A percentile compares a stretch with the other conserved stretches of the same genome.
Conservation (phyloP, 2,329 filamentous ascomycete species). For the Clonostachys rosea region DNA sequence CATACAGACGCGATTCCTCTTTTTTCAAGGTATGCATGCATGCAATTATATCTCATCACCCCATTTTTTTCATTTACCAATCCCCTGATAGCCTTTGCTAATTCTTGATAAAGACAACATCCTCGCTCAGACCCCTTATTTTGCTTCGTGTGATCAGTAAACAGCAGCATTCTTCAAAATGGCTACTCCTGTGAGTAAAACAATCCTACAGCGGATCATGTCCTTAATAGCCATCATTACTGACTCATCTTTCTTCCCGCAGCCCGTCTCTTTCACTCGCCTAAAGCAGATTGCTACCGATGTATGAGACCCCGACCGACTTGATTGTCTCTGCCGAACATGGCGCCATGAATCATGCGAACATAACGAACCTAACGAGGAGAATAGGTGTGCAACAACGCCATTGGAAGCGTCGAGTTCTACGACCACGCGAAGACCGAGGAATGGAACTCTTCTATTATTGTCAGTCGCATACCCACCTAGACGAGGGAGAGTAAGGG, state of each 20-base stretch:
- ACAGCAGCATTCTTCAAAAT: conserved; percentile 16
- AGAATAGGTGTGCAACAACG: conserved; percentile 72
- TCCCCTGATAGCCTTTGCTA: too few relatives aligned
- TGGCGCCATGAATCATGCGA: background rate
- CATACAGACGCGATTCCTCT: too few relatives aligned
- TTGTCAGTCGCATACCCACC: conserved; percentile 55
- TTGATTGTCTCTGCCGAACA: background rate
- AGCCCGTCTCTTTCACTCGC: conserved; percentile 74
- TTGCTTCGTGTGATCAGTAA: background rate
- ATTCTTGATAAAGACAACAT: too few relatives aligned
- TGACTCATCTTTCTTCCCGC: conserved; percentile 1
- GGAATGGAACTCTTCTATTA: conserved; percentile 88
- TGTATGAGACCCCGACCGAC: conserved; percentile 43
- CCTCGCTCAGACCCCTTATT: too few relatives aligned
- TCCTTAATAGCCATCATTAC: background rate
- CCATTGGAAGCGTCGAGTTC: conserved; percentile 67
- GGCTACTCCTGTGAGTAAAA: conserved; percentile 26
- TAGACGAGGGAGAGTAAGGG: background rate
- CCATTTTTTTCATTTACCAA: background rate
- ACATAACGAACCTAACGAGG: conserved; percentile 8
- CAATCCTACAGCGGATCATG: background rate
- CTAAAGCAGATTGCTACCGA: conserved; percentile 83
- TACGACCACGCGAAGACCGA: conserved; percentile 87
- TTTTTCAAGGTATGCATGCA: too few relatives aligned
- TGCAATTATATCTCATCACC: background rate